Base-by-base conservation (phyloP, 257 asterid species). In the Ajuga chamaepitys region DNA sequence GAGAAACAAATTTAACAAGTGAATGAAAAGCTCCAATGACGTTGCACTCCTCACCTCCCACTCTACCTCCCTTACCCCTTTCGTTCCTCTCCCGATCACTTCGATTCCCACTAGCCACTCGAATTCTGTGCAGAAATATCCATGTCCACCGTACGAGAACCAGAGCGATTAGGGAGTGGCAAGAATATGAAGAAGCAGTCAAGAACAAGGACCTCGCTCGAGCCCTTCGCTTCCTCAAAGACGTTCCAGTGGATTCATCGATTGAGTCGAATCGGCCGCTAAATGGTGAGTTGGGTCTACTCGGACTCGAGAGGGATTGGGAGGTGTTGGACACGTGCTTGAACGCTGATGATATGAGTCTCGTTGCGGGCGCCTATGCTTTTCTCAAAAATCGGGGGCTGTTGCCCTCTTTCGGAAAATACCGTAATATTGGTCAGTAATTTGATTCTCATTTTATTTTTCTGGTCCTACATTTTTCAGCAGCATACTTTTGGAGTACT, bases 341-440 rank as follows among this genome's bases (percentile, higher is more conserved):
- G 84, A 92, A 87, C 82, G 98, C 97, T 35, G 98, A 92, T 75
- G 97, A 93, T 74, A 78, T 93, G 97, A 78, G 79, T 75, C 97
- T 93, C 47, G 98, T 93, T 42, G 95, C 76, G 7, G 75, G 70
- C 65, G 96, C 98, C 62, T 89, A 93, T 62, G 65, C 83, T 11
- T 85, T 89, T 54, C 95, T 93, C 61, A 73, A 75, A 70, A 85
- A 85, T 67, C 74, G 81, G 18, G 95, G 89, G 18, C 73, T 84
- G 14, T 72, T 93, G 81, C 87, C 86, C 65, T 82, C 59, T 82
- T 93, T 93, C 34, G 94, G 94, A 1, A 87, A 78, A 62, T 93
- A 75, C 66, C 73, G 96, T 6, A 82, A 66, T 47, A 84, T 93
- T 45, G 98, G 98, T 92, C 76, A 69, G 9, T 35, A 47, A 5